A percentile compares a stretch with the other conserved stretches of the same genome.
phyloP scores from a whole-genome alignment of 2,329 filamentous ascomycete genomes.

The Xylaria sp. region DNA sequence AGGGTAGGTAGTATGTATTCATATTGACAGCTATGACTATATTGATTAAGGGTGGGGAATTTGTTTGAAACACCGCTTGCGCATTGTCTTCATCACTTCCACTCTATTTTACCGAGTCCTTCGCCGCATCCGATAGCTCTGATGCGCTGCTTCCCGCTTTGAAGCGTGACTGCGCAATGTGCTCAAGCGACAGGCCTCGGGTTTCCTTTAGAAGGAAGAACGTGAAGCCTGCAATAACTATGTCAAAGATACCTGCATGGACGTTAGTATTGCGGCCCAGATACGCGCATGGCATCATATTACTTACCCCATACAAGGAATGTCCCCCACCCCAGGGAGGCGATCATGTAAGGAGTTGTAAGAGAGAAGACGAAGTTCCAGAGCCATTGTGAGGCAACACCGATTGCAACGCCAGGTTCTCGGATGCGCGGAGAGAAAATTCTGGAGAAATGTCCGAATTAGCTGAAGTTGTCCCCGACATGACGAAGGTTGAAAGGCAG shows the following conservation, averaged over 20 bases:
- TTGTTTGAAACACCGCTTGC: background rate
- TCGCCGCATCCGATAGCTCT: conserved; percentile 15
- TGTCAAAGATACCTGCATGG: conserved; percentile 52
- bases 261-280: conserved; percentile 11
- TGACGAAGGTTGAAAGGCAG: background rate
- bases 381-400: conserved; percentile 60
- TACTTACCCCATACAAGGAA: conserved; percentile 58
- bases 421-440: conserved; percentile 62
- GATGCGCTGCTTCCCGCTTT: conserved; percentile 35
- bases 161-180: conserved; percentile 54
- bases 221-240: conserved; percentile 56
- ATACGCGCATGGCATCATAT: background rate
- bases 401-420: conserved; percentile 59
- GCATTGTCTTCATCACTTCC: conserved; percentile 9
- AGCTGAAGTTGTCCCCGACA: conserved; percentile 5
- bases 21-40: background rate
- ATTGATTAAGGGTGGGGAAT: background rate
- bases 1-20: conserved; percentile 1
- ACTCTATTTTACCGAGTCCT: conserved; percentile 31
- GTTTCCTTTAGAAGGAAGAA: conserved; percentile 73
- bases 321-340: conserved; percentile 58
- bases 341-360: conserved; percentile 62
- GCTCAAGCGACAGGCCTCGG: conserved; percentile 74
- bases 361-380: conserved; percentile 62
- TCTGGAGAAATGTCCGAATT: conserved; percentile 36